A percentile compares a stretch with the other conserved stretches of the same genome.
Evolutionary conservation across 208 protist genomes (phyloP).

Genomic region (Crithidia brevicula): DNA sequence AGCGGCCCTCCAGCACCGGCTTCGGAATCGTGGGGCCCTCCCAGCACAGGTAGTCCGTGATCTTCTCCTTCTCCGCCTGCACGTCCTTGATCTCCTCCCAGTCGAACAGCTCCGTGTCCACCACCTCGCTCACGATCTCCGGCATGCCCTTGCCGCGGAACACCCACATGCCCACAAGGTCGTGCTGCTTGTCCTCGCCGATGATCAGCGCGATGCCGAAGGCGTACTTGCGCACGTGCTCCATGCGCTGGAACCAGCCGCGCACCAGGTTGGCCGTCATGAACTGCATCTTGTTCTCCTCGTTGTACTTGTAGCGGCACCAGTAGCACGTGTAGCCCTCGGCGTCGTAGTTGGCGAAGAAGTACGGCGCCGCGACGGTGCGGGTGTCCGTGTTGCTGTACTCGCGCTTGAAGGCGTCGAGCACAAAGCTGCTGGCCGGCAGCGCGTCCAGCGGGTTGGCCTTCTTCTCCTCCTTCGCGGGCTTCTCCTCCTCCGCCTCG

Average conservation of each 20-base stretch:
- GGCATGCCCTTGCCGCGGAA: conserved; percentile 86
- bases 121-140: conserved; percentile 72
- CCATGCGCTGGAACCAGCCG: conserved; percentile 89
- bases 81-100: conserved; percentile 78
- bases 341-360: conserved; percentile 71
- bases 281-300: conserved; percentile 84
- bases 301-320: conserved; percentile 85
- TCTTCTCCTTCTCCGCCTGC: conserved; percentile 68
- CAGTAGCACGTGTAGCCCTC: conserved; percentile 77
- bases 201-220: conserved; percentile 83
- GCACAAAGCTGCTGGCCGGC: conserved; percentile 66
- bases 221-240: conserved; percentile 84
- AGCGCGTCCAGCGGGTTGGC: conserved; percentile 68
- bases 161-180: conserved; percentile 77
- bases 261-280: conserved; percentile 86
- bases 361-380: conserved; percentile 71
- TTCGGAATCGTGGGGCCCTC: conserved; percentile 78
- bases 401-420: conserved; percentile 80
- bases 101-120: conserved; percentile 81
- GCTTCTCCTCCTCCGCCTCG: conserved; percentile 51
- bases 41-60: conserved; percentile 85
- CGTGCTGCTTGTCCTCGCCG: conserved; percentile 75
- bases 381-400: conserved; percentile 83
- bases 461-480: conserved; percentile 68
- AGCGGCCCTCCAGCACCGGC: conserved; percentile 76